Percentiles rank a stretch among this genome's conserved stretches.
phyloP scores from a whole-genome alignment of 768 basidiomycete species.

The Gymnopilus dilepis region DNA sequence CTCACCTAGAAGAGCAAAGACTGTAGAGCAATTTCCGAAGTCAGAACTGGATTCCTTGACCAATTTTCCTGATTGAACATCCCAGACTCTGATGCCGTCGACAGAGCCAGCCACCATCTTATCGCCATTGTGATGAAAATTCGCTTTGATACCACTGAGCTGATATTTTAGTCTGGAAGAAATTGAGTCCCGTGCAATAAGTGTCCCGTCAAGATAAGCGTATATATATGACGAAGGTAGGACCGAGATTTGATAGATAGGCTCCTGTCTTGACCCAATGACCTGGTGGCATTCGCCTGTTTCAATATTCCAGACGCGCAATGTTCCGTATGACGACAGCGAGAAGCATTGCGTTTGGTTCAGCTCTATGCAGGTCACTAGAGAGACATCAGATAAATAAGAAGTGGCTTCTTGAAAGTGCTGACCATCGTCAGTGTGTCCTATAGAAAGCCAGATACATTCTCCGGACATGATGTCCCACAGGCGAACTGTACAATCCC shows the following conservation, averaged over 20 bases:
- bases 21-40: no score
- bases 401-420: no score
- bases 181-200: neutral
- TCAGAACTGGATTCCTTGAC: neutral
- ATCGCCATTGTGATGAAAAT: neutral
- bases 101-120: neutral
- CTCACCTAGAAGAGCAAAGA: neutral
- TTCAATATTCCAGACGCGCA: neutral
- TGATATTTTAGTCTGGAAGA: neutral
- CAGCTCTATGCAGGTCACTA: no score
- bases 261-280: neutral
- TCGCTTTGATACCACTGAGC: neutral
- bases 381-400: no score
- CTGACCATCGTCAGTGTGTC: no score
- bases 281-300: neutral
- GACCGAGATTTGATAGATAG: neutral
- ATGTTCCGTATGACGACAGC: neutral
- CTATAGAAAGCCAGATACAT: no score
- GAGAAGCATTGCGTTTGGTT: neutral
- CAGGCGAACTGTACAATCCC: no score
- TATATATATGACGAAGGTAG: neutral
- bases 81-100: neutral
- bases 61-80: neutral
- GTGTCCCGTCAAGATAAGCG: neutral
- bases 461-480: no score